Conservation (phyloP, 1,139 yeast species). For the Ogataea hybrid region DNA sequence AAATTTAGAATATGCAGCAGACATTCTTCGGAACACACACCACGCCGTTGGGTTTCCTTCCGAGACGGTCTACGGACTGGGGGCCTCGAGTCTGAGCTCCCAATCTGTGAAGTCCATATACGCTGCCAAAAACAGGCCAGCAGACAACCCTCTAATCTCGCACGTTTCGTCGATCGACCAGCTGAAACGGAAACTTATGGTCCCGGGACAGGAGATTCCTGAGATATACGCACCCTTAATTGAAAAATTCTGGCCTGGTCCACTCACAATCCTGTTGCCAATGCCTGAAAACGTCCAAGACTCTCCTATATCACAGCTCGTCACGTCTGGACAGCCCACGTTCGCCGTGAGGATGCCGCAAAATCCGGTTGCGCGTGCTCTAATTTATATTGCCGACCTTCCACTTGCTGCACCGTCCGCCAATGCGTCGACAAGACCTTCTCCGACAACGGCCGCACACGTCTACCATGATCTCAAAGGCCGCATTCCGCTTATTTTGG, state of each 20-base stretch:
- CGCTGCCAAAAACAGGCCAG: conserved; percentile 86
- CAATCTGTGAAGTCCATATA: conserved; percentile 75
- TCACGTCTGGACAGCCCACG: conserved; percentile 85
- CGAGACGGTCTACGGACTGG: conserved; percentile 95
- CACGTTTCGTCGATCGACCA: conserved; percentile 82
- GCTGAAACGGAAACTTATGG: conserved; percentile 54
- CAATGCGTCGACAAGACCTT: conserved; percentile 91
- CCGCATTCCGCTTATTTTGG: conserved; percentile 79
- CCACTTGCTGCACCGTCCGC: conserved; percentile 99
- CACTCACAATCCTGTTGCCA: conserved; percentile 83
- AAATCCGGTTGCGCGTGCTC: conserved; percentile 86
- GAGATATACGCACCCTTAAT: conserved; percentile 60
- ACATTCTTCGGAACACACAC: conserved; percentile 46
- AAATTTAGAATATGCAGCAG: conserved; percentile 58
- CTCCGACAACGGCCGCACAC: conserved; percentile 87
- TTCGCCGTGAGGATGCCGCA: conserved; percentile 89
- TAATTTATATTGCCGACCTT: conserved; percentile 79
- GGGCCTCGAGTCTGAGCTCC: conserved; percentile 79
- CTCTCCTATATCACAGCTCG: conserved; percentile 62
- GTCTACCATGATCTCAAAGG: conserved; percentile 78
- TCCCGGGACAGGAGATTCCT: conserved; percentile 53
- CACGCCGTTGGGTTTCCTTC: conserved; percentile 93
- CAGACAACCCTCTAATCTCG: conserved; percentile 90
- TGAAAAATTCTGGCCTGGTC: conserved; percentile 90
- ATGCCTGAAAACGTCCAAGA: conserved; percentile 33